These are phyloP conservation scores for Mycena galopus DNA, from an alignment of 768 basidiomycete genomes.

Conservation along the genomic window DNA sequence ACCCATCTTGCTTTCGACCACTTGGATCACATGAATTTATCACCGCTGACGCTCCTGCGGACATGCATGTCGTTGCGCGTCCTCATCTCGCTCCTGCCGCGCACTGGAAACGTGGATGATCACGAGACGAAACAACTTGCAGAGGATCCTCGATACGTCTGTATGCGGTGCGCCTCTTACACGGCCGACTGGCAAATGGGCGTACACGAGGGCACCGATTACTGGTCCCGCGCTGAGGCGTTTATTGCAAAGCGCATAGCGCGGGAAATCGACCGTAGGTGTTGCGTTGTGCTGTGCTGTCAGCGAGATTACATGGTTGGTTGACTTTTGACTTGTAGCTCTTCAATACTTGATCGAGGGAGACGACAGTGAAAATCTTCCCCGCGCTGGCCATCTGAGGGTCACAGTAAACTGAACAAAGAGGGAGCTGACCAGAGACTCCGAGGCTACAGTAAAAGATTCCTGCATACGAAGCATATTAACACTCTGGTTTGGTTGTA, in stretches of 20 bases:
- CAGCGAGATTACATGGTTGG: too few species aligned
- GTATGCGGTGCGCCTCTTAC: too few species aligned
- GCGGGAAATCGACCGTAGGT: background rate
- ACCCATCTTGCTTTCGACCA: conserved; percentile 2
- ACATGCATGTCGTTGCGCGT: background rate
- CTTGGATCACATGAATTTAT: background rate
- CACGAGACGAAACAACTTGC: too few species aligned
- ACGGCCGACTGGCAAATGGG: conserved; percentile 1
- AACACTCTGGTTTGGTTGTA: background rate
- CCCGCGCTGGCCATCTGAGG: background rate
- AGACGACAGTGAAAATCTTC: background rate
- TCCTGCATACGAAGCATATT: background rate
- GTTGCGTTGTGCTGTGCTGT: too few species aligned
- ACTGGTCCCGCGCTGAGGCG: background rate
- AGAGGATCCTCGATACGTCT: too few species aligned
- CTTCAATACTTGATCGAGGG: background rate
- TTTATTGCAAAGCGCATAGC: background rate
- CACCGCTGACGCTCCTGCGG: background rate
- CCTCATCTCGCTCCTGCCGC: background rate
- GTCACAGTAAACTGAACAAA: background rate
- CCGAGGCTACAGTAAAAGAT: too few species aligned
- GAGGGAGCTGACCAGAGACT: background rate
- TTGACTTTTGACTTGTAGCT: background rate
- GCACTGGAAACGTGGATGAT: background rate
- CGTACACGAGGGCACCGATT: background rate